Conservation (phyloP, 208 protist genomes). For the Balamuthia mandrillaris region DNA sequence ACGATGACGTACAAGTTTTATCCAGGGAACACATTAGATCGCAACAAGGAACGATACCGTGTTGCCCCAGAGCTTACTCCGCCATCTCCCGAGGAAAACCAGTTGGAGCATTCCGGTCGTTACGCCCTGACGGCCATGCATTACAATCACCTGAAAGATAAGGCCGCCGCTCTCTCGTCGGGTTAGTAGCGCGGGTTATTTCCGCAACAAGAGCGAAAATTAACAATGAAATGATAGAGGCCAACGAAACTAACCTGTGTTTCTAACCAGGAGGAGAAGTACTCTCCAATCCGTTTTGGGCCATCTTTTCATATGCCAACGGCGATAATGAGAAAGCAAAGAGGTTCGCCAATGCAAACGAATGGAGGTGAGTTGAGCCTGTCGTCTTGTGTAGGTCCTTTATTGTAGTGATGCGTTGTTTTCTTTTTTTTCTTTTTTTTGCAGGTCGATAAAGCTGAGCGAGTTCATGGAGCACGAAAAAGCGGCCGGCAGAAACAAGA, state of each 20-base stretch:
- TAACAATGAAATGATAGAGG: not conserved
- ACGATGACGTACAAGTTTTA: constrained; percentile 20
- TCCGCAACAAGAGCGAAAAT: not conserved
- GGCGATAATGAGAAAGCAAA: too few relatives aligned
- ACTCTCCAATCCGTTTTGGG: not conserved
- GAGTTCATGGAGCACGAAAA: too few relatives aligned
- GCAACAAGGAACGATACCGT: too few relatives aligned
- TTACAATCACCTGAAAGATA: not conserved
- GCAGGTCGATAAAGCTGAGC: too few relatives aligned
- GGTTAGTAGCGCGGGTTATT: too few relatives aligned
- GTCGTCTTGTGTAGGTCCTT: too few relatives aligned
- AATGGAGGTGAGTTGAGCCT: too few relatives aligned
- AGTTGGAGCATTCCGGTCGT: not conserved
- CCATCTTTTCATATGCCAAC: not conserved
- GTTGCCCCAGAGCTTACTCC: not conserved
- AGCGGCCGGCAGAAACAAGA: too few relatives aligned
- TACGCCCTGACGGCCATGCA: not conserved
- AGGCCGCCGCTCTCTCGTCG: not conserved
- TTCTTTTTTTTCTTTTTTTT: too few relatives aligned
- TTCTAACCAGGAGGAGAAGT: not conserved
- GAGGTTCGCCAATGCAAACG: too few relatives aligned
- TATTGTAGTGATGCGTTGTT: too few relatives aligned
- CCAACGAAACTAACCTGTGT: too few relatives aligned
- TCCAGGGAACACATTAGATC: constrained; percentile 9
- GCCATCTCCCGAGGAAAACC: not conserved